A percentile compares a stretch with the other conserved stretches of the same genome.
phyloP scores from a whole-genome alignment of 164 flowering plant species.

The Liriodendron chinense region DNA sequence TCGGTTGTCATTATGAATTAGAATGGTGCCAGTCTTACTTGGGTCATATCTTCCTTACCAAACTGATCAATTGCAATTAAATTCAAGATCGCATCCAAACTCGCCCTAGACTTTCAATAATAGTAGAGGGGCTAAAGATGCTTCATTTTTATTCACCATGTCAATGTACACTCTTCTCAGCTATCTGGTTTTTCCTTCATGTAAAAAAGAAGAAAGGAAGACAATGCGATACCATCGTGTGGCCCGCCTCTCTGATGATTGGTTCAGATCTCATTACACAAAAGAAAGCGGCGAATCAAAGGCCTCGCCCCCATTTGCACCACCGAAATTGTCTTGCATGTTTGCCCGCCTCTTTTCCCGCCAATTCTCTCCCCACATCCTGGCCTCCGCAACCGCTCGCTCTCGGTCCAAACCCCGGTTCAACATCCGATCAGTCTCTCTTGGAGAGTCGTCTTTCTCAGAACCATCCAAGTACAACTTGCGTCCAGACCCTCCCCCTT shows the following conservation, averaged over 20 bases:
- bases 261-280: neutral
- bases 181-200: neutral
- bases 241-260: conserved; percentile 10
- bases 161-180: neutral
- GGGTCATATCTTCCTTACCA: too few relatives aligned
- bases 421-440: conserved; percentile 59
- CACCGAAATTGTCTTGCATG: conserved; percentile 59
- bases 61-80: neutral
- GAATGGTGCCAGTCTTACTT: too few relatives aligned
- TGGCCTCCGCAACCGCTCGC: conserved; percentile 95
- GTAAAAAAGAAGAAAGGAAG: neutral
- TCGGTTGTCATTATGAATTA: too few relatives aligned
- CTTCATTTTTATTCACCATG: neutral
- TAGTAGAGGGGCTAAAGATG: neutral
- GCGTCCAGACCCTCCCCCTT: conserved; percentile 61
- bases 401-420: conserved; percentile 63
- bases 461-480: conserved; percentile 67
- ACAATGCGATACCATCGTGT: conserved; percentile 3
- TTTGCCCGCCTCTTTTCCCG: conserved; percentile 72
- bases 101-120: neutral
- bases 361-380: conserved; percentile 96
- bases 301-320: conserved; percentile 16
- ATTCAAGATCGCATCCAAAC: neutral
- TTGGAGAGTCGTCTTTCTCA: conserved; percentile 76
- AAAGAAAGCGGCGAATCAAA: neutral